These are phyloP conservation scores for Ceratocystiopsis sp. DNA, from an alignment of 2,329 filamentous ascomycete species.

Conservation along the genomic window DNA sequence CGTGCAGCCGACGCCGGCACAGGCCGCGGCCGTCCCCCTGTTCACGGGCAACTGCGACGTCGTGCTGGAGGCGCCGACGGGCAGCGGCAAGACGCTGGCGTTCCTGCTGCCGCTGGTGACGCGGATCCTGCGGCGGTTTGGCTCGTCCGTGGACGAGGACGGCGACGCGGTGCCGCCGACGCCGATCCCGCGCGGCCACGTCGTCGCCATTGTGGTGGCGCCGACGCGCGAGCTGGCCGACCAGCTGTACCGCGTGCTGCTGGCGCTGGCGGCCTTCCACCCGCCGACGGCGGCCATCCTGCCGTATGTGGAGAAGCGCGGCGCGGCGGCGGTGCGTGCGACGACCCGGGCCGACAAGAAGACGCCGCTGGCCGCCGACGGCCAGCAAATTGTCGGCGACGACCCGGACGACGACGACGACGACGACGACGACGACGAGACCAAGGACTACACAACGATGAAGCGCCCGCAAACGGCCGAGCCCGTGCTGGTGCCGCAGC, in stretches of 20 bases:
- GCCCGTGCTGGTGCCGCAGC: conserved; percentile 59
- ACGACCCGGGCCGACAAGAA: conserved; percentile 30
- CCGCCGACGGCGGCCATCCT: conserved; percentile 54
- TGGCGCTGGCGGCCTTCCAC: conserved; percentile 69
- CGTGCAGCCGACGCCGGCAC: conserved; percentile 58
- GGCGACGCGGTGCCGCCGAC: conserved; percentile 15
- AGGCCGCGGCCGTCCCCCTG: conserved; percentile 76
- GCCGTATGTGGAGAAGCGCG: conserved; percentile 23
- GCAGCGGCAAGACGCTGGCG: conserved; percentile 76
- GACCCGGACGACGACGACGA: conserved; percentile 1
- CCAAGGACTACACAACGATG: too few relatives aligned
- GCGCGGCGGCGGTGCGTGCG: conserved; percentile 7
- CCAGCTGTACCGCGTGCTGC: conserved; percentile 73
- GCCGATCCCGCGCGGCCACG: conserved; percentile 73
- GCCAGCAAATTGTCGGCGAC: conserved; percentile 8
- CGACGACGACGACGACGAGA: background rate
- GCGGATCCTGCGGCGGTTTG: conserved; percentile 50
- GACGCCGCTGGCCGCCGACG: conserved; percentile 6
- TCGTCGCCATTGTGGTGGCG: conserved; percentile 80
- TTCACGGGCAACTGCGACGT: conserved; percentile 85
- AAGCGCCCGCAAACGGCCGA: conserved; percentile 25
- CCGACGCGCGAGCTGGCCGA: conserved; percentile 84
- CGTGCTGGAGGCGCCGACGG: conserved; percentile 61
- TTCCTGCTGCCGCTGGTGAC: conserved; percentile 70
- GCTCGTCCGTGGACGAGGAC: background rate